Conservation (phyloP, 352 stramenopile genomes). For the Phytopythium oedochilum region DNA sequence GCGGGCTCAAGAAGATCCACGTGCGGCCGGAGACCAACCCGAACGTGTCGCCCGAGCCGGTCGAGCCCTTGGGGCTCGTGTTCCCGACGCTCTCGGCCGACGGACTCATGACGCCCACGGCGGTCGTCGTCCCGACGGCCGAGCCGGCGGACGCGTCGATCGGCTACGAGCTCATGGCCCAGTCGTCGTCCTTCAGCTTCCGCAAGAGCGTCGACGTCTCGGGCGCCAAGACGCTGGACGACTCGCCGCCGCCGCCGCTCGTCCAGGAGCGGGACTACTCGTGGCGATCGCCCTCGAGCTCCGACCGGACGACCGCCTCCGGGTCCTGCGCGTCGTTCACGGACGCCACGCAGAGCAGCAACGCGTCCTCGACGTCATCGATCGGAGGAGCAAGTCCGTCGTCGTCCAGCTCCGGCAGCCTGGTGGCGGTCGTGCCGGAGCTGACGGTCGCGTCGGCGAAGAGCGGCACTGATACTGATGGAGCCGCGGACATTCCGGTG, state of each 20-base stretch:
- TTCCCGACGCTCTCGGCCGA: constrained; percentile 69
- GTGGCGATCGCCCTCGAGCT: constrained; percentile 10
- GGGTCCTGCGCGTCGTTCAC: neutral
- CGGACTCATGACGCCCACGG: constrained; percentile 27
- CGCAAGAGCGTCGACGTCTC: constrained; percentile 22
- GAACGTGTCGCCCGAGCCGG: constrained; percentile 77
- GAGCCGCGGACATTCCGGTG: constrained; percentile 30
- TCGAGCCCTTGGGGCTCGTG: constrained; percentile 56
- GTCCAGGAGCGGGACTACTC: constrained; percentile 55
- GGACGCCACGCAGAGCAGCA: constrained; percentile 2
- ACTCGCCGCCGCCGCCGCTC: constrained; percentile 41
- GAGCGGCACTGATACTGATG: constrained; percentile 7
- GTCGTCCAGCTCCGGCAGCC: constrained; percentile 2
- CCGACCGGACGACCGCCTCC: neutral
- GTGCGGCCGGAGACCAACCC: constrained; percentile 73
- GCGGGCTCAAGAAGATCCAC: constrained; percentile 50
- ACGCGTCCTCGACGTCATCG: neutral
- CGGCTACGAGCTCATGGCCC: constrained; percentile 39
- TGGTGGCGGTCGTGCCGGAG: constrained; percentile 14
- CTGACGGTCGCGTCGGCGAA: constrained; percentile 16
- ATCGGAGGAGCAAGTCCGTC: neutral
- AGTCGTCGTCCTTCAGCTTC: constrained; percentile 61
- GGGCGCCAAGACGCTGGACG: constrained; percentile 22
- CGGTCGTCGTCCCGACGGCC: constrained; percentile 26
- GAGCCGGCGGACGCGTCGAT: constrained; percentile 21